Conservation (phyloP, 2,329 filamentous ascomycete species). For the Trichothecium sympodiale region DNA sequence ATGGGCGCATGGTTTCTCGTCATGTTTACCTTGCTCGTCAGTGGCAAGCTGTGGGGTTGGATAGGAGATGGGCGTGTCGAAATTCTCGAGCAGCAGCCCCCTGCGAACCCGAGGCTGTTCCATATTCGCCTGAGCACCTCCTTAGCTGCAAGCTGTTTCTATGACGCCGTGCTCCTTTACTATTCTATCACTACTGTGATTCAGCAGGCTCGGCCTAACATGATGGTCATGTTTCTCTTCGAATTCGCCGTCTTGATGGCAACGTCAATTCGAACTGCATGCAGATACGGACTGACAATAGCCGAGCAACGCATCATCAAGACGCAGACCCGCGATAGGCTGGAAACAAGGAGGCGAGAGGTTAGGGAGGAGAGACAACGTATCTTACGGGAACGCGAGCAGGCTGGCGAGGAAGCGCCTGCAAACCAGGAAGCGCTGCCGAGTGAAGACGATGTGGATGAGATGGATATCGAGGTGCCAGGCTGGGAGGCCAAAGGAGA, state of each 20-base stretch:
- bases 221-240: slow-evolving; percentile 99
- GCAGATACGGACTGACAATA: slow-evolving; percentile 69
- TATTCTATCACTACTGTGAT: slow-evolving; percentile 79
- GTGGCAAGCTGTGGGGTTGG: slow-evolving; percentile 97
- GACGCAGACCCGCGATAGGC: slow-evolving; percentile 58
- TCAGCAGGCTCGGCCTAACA: slow-evolving; percentile 79
- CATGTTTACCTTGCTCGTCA: slow-evolving; percentile 90
- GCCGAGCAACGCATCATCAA: slow-evolving; percentile 66
- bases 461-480: slow-evolving; percentile 88
- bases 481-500: slow-evolving; percentile 96
- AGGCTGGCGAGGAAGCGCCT: slow-evolving; percentile 46
- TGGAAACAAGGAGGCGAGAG: slow-evolving; percentile 58
- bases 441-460: slow-evolving; percentile 68
- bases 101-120: slow-evolving; percentile 77
- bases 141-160: slow-evolving; percentile 65
- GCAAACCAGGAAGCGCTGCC: slow-evolving; percentile 39
- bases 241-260: slow-evolving; percentile 86
- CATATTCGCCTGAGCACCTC: slow-evolving; percentile 73
- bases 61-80: slow-evolving; percentile 93
- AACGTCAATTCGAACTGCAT: slow-evolving; percentile 66
- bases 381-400: slow-evolving; percentile 37
- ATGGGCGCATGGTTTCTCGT: slow-evolving; percentile 89
- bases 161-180: slow-evolving; percentile 68
- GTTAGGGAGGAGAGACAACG: slow-evolving; percentile 47
- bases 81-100: slow-evolving; percentile 88